These are phyloP conservation scores for Ophiobolus disseminans DNA, from an alignment of 2,329 filamentous ascomycete species.

Conservation along the genomic window DNA sequence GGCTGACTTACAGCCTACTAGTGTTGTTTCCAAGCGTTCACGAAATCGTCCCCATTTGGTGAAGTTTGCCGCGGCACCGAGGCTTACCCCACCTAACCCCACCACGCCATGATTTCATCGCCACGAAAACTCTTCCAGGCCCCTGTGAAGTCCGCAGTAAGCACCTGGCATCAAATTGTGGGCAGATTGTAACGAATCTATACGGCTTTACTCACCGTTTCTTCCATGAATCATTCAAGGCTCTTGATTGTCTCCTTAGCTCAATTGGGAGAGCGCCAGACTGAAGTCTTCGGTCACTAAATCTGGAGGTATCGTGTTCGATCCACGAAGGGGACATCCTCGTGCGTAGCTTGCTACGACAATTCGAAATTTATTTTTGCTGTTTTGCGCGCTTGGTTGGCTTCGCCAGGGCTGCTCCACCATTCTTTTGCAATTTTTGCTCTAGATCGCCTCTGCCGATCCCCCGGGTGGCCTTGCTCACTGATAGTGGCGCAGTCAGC, in stretches of 20 bases:
- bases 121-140: no score
- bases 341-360: constrained; percentile 6
- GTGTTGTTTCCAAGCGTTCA: no score
- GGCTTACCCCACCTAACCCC: constrained; percentile 4
- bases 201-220: neutral
- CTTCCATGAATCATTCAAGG: constrained; percentile 2
- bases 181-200: neutral
- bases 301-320: constrained; percentile 14
- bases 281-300: constrained; percentile 14
- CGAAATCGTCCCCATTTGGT: no score
- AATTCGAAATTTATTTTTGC: constrained; percentile 4
- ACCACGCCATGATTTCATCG: constrained; percentile 1
- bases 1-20: no score
- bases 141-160: no score
- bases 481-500: no score
- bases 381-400: neutral
- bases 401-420: neutral
- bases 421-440: neutral
- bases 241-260: constrained; percentile 10
- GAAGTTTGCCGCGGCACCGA: no score
- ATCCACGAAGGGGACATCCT: constrained; percentile 11
- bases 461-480: no score
- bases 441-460: neutral
- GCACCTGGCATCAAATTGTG: neutral
- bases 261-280: constrained; percentile 15